Conservation (phyloP, 257 asterid species). For the Agastache rugosa region DNA sequence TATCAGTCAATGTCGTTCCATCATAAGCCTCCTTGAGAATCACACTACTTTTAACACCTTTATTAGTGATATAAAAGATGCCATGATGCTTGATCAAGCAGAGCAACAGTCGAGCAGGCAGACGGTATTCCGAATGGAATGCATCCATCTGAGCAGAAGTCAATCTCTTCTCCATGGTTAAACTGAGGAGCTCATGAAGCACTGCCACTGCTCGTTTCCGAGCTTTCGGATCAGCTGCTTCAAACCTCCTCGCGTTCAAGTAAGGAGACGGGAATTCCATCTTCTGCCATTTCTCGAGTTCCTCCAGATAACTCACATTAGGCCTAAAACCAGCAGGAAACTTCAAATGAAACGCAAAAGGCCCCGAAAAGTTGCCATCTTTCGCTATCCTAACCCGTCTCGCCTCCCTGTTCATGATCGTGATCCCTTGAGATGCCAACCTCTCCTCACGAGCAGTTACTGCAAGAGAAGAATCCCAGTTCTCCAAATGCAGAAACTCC, state of each 20-base stretch:
- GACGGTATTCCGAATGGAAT: slow-evolving; percentile 70
- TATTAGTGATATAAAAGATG: slow-evolving; percentile 85
- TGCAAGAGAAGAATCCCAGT: slow-evolving; percentile 92
- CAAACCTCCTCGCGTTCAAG: slow-evolving; percentile 77
- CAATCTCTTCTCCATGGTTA: slow-evolving; percentile 85
- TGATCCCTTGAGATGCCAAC: slow-evolving; percentile 41
- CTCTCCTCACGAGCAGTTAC: slow-evolving; percentile 83
- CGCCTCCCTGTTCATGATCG: slow-evolving; percentile 26
- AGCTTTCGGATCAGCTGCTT: slow-evolving; percentile 72
- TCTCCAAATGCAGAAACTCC: slow-evolving; percentile 73
- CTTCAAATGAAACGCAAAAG: slow-evolving; percentile 66
- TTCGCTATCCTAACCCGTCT: slow-evolving; percentile 57
- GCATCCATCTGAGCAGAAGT: slow-evolving; percentile 88
- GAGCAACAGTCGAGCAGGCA: slow-evolving; percentile 79
- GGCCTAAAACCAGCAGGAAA: slow-evolving; percentile 93
- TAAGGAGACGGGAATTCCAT: slow-evolving; percentile 97
- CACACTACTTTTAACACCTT: slow-evolving; percentile 81
- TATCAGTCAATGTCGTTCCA: slow-evolving; percentile 63
- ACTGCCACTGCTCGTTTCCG: slow-evolving; percentile 84
- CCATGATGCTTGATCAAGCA: slow-evolving; percentile 89
- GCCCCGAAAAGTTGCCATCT: slow-evolving; percentile 82
- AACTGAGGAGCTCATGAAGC: slow-evolving; percentile 93
- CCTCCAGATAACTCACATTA: slow-evolving; percentile 75
- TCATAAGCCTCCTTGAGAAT: slow-evolving; percentile 84
- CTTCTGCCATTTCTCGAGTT: slow-evolving; percentile 86